Conservation (phyloP, 75 land plant species). For the Pinus taeda region DNA sequence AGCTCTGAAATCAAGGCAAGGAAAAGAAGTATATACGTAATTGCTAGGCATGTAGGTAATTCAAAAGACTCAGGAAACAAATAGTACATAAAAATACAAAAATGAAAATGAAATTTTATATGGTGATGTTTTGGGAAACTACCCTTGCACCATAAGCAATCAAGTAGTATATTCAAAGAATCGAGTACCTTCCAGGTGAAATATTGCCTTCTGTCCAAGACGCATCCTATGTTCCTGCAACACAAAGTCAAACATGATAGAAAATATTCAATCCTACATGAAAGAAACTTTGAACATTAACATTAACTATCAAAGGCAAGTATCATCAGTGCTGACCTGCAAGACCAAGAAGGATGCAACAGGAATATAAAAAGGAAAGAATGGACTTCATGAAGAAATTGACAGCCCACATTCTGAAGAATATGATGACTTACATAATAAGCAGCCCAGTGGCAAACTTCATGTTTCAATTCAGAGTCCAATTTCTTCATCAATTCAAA, state of each 20-base stretch:
- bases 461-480: slow-evolving; percentile 96
- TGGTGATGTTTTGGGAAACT: not conserved
- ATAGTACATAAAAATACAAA: not conserved
- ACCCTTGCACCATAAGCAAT: not conserved
- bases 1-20: not conserved
- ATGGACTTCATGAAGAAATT: slow-evolving; percentile 4
- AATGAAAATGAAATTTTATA: not conserved
- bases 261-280: not conserved
- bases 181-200: slow-evolving; percentile 90
- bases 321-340: not conserved
- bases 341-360: not conserved
- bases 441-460: slow-evolving; percentile 99
- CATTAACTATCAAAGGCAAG: not conserved
- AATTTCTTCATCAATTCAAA: slow-evolving; percentile 85
- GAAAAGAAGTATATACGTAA: not conserved
- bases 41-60: not conserved
- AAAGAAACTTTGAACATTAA: not conserved
- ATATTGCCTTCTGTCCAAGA: slow-evolving; percentile 97
- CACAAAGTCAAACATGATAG: not conserved
- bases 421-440: slow-evolving; percentile 68
- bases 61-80: not conserved
- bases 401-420: not conserved
- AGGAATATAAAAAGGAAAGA: not conserved
- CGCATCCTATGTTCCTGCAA: slow-evolving; percentile 98
- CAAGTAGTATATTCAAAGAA: not conserved